Percentiles rank a stretch among this genome's conserved stretches.
phyloP scores from a whole-genome alignment of 2,329 filamentous ascomycete genomes.

The Sarocladium kiliense region DNA sequence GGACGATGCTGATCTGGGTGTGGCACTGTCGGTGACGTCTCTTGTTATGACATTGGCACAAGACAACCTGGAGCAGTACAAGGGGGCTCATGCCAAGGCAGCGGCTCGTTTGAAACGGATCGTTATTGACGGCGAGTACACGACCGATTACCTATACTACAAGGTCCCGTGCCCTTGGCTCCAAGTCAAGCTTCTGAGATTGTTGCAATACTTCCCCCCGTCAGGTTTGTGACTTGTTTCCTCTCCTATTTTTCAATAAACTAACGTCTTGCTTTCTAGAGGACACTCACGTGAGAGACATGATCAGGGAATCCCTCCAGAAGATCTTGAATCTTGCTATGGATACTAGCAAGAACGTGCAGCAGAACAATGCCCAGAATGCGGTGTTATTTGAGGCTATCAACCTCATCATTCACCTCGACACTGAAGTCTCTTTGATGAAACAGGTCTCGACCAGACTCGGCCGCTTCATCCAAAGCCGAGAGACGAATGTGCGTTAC shows the following conservation, averaged over 20 bases:
- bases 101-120: slow-evolving; percentile 85
- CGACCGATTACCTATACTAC: slow-evolving; percentile 93
- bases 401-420: slow-evolving; percentile 95
- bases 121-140: slow-evolving; percentile 83
- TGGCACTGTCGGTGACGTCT: slow-evolving; percentile 91
- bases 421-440: slow-evolving; percentile 92
- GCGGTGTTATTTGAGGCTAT: slow-evolving; percentile 97
- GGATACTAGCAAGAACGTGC: slow-evolving; percentile 95
- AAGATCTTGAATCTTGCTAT: slow-evolving; percentile 87
- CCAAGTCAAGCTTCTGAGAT: slow-evolving; percentile 85
- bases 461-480: slow-evolving; percentile 92
- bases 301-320: slow-evolving; percentile 88
- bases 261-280: slow-evolving; percentile 45
- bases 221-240: slow-evolving; percentile 56
- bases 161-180: slow-evolving; percentile 99
- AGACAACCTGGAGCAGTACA: slow-evolving; percentile 91
- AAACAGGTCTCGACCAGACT: slow-evolving; percentile 88
- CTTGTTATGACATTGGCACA: slow-evolving; percentile 91
- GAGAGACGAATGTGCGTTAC: slow-evolving; percentile 96
- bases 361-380: slow-evolving; percentile 98
- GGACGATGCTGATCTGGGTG: slow-evolving; percentile 92
- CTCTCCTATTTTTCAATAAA: not conserved
- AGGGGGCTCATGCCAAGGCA: slow-evolving; percentile 89
- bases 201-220: slow-evolving; percentile 94
- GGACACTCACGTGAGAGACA: slow-evolving; percentile 83